Base-by-base conservation (phyloP, 768 basidiomycete genomes). In the Xerocomellus amylosporus region DNA sequence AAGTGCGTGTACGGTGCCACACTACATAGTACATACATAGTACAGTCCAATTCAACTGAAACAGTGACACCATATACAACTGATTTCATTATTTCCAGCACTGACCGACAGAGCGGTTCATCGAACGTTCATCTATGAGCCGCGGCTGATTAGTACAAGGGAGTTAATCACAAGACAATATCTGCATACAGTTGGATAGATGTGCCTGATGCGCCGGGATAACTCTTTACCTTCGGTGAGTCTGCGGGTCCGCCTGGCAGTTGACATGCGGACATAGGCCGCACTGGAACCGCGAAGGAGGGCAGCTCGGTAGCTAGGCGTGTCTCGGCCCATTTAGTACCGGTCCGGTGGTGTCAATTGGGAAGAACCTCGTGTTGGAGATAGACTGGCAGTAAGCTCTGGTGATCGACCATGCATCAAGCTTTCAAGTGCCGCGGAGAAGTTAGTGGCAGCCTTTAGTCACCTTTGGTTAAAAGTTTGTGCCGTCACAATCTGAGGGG, bases 361-460 rank as follows among this genome's bases (percentile, higher is more conserved):
- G 24, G 36, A 24, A 30, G 13, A 17, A 15, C 26, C n/a, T 47
- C 15, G 10, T 26, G 34, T 22, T 38, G 34, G 12, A 26, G 26
- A 26, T 26, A 1, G n/a, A n/a, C 7, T 26, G 17, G 24, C 24
- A 24, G 24, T 24, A 4, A 12, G 44, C 30, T 41, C 38, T 40
- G 39, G 30, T 31, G 51, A 49, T 41, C 47, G 37, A 49, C 47
- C 20, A 22, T 6, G 46, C 24, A 24, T 34, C 14, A n/a, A 24
- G 24, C 24, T 24, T 24, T 51, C 19, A 24, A 48, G 49, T 28
- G 58, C 51, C 57, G 51, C 58, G 57, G 56, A 53, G 50, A 45
- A 58, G 41, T 34, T 31, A 40, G 37, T 31, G 12, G 26, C 26
- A 6, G 5, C 26, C 24, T 24, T 24, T 24, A 24, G 24, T 24